Base-by-base conservation (phyloP, 1,284 basidiomycete genomes). In the Apiotrichum veenhuisii region DNA sequence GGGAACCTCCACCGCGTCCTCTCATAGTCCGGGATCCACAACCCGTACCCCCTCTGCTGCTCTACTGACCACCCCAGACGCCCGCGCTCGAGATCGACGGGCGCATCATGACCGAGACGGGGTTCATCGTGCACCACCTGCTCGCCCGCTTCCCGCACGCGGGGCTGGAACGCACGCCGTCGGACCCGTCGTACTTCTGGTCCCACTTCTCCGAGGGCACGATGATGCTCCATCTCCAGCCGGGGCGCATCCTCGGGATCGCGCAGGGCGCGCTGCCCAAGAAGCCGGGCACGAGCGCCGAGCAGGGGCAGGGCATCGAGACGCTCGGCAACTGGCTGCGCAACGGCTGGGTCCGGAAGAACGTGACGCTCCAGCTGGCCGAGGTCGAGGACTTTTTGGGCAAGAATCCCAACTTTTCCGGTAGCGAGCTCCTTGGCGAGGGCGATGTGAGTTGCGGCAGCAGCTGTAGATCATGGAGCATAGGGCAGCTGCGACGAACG, bases 381-480 rank as follows among this genome's bases (percentile, higher is more conserved):
- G 50, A 72, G 64, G 63, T 69, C 47, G 70, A 75, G 53, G 40
- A 50, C 2, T 72, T 65, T 50, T 57, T 75, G 12, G 48, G 51
- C 5, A 49, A 56, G 30, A 44, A 60, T 33, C 43, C 56, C 17
- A 70, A 58, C 64, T 75, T 75, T 54, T 67, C 67, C 1, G 72
- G 71, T 5, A 50, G 52, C 1, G 60, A 66, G 47, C 63, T 68
- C 42, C 65, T 68, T 1, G 73, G 73, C 42, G 59, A 69, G 46
- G 70, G 69, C 11, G 73, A 75, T 44, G 72, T 74, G 54, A 66
- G 71, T 63, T 12, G 5, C n/a, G n/a, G n/a, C n/a, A n/a, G n/a
- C n/a, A 15, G 10, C 4, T 18, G 15, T 3, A 18, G 23, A 8
- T 22, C 17, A 11, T 17, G 17, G 46, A 36, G 42, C 9, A 22